Base-by-base conservation (phyloP, 2,329 filamentous ascomycete genomes). In the Scytalidium sp. region DNA sequence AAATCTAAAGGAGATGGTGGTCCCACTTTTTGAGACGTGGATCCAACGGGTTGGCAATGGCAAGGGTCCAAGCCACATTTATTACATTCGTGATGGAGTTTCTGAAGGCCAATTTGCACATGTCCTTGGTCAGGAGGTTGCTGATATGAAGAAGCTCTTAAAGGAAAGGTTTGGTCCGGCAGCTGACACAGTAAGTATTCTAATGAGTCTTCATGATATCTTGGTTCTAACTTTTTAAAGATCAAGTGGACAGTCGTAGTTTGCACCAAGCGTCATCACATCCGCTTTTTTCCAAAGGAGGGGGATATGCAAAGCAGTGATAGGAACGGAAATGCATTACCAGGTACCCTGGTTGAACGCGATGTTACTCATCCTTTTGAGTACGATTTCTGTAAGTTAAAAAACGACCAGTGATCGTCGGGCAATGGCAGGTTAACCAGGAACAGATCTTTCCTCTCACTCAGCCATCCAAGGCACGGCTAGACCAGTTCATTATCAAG, bases 71-170 rank as follows among this genome's bases (percentile, higher is more conserved):
- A 59, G 78, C n/a, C 84, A 92, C 32, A 77, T 99, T 49, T 88
- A 95, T 59, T 97, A 96, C 70, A 87, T 97, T 69, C 89, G 94
- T 17, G 94, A 99, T 60, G 94, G 94, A 58, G 90, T 97, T 1
- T 86, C 86, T 0, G 90, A 96, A 60, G 89, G 89, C 0, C 88
- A 97, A 64, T 97, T 94, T 60, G 70, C 79, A 1, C 82, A 90
- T 21, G 87, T 99, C 0, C 71, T 99, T 9, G 75, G 89, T 2
- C 74, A 84, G n/a, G 94, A 99, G 64, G 79, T 97, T 19, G 45
- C 45, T 0, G 79, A 86, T 56, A 85, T 97, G 69, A 88, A 86
- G 68, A 66, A 73, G 0, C 71, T 74, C 21, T 79, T 91, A 57
- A 59, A 61, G 25, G 66, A 75, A 5, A 59, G 65, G 3, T 65